Conservation (phyloP, 2,329 filamentous ascomycete species). For the Leptographium wingfieldii region DNA sequence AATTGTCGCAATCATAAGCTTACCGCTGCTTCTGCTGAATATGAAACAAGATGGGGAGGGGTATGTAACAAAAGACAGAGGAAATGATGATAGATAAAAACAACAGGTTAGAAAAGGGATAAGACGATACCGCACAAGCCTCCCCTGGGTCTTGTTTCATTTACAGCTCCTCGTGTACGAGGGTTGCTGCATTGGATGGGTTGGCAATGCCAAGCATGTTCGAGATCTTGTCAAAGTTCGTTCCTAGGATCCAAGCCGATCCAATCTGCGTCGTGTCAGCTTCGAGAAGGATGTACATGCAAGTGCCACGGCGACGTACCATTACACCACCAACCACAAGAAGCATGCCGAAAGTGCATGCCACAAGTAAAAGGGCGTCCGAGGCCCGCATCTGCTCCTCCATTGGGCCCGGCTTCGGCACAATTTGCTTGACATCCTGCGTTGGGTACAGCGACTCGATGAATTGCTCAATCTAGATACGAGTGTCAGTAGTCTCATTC, state of each 20-base stretch:
- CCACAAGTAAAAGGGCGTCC: slow-evolving; percentile 53
- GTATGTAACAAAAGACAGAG: background rate
- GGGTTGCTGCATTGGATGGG: background rate
- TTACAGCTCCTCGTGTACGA: slow-evolving; percentile 21
- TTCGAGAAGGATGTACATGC: background rate
- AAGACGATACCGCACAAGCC: background rate
- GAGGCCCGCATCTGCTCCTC: slow-evolving; percentile 34
- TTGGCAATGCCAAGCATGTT: slow-evolving; percentile 16
- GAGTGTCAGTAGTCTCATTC: background rate
- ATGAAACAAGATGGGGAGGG: background rate
- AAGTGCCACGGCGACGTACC: slow-evolving; percentile 41
- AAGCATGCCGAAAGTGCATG: slow-evolving; percentile 56
- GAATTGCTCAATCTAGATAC: slow-evolving; percentile 68
- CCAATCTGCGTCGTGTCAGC: slow-evolving; percentile 45
- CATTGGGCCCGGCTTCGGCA: slow-evolving; percentile 14
- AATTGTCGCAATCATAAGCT: background rate
- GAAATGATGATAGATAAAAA: background rate
- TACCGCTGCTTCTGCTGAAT: background rate
- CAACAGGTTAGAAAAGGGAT: background rate
- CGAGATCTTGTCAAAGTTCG: slow-evolving; percentile 63
- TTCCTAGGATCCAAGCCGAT: slow-evolving; percentile 67
- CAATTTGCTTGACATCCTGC: slow-evolving; percentile 55
- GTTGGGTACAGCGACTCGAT: slow-evolving; percentile 87
- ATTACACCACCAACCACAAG: slow-evolving; percentile 60
- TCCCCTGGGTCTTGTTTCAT: no score